phyloP scores from a whole-genome alignment of 2,329 filamentous ascomycete genomes.

The Colletotrichum musae region DNA sequence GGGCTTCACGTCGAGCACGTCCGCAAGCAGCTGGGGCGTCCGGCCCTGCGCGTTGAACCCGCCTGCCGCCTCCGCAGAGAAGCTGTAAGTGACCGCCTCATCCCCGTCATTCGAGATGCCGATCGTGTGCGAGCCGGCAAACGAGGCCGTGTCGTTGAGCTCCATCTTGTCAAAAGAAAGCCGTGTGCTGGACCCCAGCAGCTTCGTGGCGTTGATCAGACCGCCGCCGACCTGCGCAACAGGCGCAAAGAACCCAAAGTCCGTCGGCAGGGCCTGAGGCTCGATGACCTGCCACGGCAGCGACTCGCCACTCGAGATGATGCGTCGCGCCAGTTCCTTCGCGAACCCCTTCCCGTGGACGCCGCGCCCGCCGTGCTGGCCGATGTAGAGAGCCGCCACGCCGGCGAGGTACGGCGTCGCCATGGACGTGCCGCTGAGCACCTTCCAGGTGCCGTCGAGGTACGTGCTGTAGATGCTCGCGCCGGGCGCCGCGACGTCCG shows the following conservation, averaged over 20 bases:
- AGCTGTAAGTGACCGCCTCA: conserved; percentile 51
- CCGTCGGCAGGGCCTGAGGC: conserved; percentile 43
- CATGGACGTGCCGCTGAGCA: conserved; percentile 65
- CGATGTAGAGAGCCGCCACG: conserved; percentile 56
- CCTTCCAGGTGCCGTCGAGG: conserved; percentile 51
- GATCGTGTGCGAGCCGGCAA: conserved; percentile 46
- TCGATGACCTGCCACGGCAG: conserved; percentile 46
- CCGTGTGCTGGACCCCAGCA: conserved; percentile 54
- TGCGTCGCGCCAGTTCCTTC: conserved; percentile 48
- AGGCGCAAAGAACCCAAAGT: conserved; percentile 47
- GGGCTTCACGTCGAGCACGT: conserved; percentile 33
- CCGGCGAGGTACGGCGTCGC: conserved; percentile 62
- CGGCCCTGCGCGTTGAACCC: conserved; percentile 53
- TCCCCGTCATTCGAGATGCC: conserved; percentile 54
- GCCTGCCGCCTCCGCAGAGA: conserved; percentile 48
- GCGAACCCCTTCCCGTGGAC: conserved; percentile 50
- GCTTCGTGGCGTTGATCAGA: conserved; percentile 58
- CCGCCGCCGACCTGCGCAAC: conserved; percentile 58
- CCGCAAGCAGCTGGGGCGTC: conserved; percentile 8
- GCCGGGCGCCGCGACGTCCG: conserved; percentile 59
- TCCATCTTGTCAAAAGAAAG: conserved; percentile 56
- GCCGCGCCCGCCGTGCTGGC: conserved; percentile 51
- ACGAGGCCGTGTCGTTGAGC: conserved; percentile 60
- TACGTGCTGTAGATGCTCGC: conserved; percentile 62
- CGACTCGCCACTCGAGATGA: conserved; percentile 51